Evolutionary conservation across 495 filamentous ascomycete species (phyloP), one percentile per base, ranked within the genome.

Genomic region (Emericellopsis terricola): DNA sequence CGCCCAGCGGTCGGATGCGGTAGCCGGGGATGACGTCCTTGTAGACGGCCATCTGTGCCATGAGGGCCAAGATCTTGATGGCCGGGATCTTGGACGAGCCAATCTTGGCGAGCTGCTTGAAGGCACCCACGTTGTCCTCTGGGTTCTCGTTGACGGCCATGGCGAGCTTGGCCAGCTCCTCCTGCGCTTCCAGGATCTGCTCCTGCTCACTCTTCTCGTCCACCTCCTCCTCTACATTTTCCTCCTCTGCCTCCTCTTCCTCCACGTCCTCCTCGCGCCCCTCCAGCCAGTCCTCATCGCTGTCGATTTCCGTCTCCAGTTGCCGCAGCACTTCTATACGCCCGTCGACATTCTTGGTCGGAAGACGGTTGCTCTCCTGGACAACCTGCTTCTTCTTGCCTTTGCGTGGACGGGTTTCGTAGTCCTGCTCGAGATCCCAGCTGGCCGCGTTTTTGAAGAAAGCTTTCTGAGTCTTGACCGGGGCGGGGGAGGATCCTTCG

Each of bases 21-120:
- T 96, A 97, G 5, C 87, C 89, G 0, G 89, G 89, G 30, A 97
- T 94, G 28, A 94, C 65, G 58, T 96, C 86, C 50, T 85, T 91
- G 55, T 83, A 97, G n/a, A 94, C 68, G 5, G 86, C 74, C 48
- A 86, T 63, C 53, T 93, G 85, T 14, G 85, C 78, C 11, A 73
- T 81, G 17, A 97, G 52, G 15, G 76, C 79, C 33, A 97, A 62
- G 47, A 83, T 89, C 57, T 78, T 73, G 45, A 96, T 75, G 4
- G 78, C 74, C 20, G 68, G 50, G 38, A 85, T 76, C 6, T 60
- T 48, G 2, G 74, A 76, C 28, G 76, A 62, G 21, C 72, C 77
- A 45, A 96, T 71, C 40, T 79, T 68, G 11, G 76, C 73, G 50
- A 97, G 57, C 5, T 68, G 67, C 50, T 78, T 78, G 55, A 94